Conservation (phyloP, 352 stramenopile species). For the Globisporangium nagaii region DNA sequence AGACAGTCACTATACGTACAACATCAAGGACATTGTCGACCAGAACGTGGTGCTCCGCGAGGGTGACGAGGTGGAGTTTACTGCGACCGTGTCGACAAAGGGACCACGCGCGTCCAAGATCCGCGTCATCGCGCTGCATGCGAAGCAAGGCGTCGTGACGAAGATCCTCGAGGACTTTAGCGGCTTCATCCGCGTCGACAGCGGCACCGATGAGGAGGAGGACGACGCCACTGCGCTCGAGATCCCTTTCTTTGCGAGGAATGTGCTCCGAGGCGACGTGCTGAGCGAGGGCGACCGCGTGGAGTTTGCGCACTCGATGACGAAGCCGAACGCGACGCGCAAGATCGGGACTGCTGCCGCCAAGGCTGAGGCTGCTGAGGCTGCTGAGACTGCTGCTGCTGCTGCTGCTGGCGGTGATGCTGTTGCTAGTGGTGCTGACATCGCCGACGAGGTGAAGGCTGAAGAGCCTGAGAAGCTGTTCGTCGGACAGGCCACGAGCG, state of each 20-base stretch:
- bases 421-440: background rate
- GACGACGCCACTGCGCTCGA: slow-evolving; percentile 15
- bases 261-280: slow-evolving; percentile 56
- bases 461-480: slow-evolving; percentile 1
- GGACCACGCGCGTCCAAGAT: slow-evolving; percentile 49
- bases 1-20: slow-evolving; percentile 41
- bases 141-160: slow-evolving; percentile 55
- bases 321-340: slow-evolving; percentile 26
- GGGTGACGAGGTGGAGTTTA: slow-evolving; percentile 69
- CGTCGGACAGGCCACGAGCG: slow-evolving; percentile 39
- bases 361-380: slow-evolving; percentile 8
- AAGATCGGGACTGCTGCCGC: slow-evolving; percentile 17
- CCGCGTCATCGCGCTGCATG: slow-evolving; percentile 41
- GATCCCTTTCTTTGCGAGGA: slow-evolving; percentile 36
- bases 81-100: slow-evolving; percentile 38
- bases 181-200: slow-evolving; percentile 53
- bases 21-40: slow-evolving; percentile 65
- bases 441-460: background rate
- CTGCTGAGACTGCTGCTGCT: slow-evolving; percentile 8
- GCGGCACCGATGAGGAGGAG: slow-evolving; percentile 12
- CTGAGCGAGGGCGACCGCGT: slow-evolving; percentile 65
- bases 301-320: slow-evolving; percentile 49
- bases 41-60: slow-evolving; percentile 51
- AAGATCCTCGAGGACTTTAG: slow-evolving; percentile 39
- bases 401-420: slow-evolving; percentile 3